phyloP scores from a whole-genome alignment of 768 basidiomycete species.

The Rhodotorula sphaerocarpa region DNA sequence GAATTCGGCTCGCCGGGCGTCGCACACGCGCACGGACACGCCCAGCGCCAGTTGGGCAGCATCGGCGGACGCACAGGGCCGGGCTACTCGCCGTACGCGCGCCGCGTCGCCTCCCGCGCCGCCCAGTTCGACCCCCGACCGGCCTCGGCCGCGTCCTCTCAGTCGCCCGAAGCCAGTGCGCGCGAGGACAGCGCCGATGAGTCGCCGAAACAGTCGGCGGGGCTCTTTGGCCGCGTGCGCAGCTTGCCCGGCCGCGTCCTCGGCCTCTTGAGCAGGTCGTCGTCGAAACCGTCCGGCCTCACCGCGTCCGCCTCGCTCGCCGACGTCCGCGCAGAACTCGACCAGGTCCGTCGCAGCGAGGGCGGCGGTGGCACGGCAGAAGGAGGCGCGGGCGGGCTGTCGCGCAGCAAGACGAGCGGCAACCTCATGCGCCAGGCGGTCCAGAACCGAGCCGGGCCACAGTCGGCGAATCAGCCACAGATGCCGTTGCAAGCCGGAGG shows the following conservation, averaged over 20 bases:
- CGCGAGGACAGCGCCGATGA: neutral
- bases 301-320: conserved; percentile 3
- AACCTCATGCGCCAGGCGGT: conserved; percentile 2
- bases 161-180: neutral
- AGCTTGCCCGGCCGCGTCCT: conserved; percentile 17
- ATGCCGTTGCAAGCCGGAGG: no score
- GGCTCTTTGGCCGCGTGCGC: conserved; percentile 20
- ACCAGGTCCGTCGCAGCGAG: conserved; percentile 4
- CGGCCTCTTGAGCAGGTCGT: conserved; percentile 13
- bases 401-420: conserved; percentile 3
- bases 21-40: no score
- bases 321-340: conserved; percentile 27
- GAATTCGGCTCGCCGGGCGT: no score
- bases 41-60: conserved; percentile 14
- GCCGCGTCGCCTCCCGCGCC: conserved; percentile 8
- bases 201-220: neutral
- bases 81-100: conserved; percentile 29
- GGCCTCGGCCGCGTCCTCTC: neutral
- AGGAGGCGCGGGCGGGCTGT: neutral
- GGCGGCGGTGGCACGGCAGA: no score
- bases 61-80: conserved; percentile 19
- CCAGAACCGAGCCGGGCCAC: neutral
- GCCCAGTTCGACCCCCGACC: neutral
- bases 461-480: no score
- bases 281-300: neutral